Evolutionary conservation across 148 eudicot genomes (phyloP).

Genomic region (Vaccinium vitisidaea): DNA sequence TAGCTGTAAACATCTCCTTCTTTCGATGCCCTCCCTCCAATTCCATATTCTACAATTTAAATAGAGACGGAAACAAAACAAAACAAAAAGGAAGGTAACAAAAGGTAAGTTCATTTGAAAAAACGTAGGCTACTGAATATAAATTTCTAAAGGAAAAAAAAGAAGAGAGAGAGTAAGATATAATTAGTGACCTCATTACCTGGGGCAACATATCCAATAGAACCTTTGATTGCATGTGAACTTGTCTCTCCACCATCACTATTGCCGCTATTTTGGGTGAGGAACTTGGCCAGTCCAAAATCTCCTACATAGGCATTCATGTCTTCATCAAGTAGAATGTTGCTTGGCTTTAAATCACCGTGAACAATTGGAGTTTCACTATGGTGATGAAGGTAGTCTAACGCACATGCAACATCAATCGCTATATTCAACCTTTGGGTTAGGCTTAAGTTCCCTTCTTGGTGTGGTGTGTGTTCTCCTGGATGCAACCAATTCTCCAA

Average conservation of each 20-base stretch:
- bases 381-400: constrained; percentile 8
- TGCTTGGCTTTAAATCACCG: constrained; percentile 6
- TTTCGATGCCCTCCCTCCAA: constrained; percentile 27
- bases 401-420: constrained; percentile 8
- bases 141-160: too few relatives aligned
- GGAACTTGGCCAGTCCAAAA: constrained; percentile 11
- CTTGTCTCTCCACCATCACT: too few relatives aligned
- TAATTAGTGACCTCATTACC: too few relatives aligned
- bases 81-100: too few relatives aligned
- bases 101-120: too few relatives aligned
- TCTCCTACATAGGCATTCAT: constrained; percentile 2
- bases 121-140: too few relatives aligned
- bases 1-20: constrained; percentile 35
- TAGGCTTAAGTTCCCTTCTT: neutral
- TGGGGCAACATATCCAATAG: constrained; percentile 8
- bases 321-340: neutral
- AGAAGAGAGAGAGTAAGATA: too few relatives aligned
- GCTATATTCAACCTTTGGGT: constrained; percentile 11
- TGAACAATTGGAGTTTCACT: neutral
- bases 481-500: constrained; percentile 16
- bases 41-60: constrained; percentile 6
- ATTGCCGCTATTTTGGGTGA: neutral
- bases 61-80: neutral
- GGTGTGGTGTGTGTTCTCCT: neutral
- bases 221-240: too few relatives aligned